Base-by-base conservation (phyloP, 2,329 filamentous ascomycete species). In the Xylariales sp. region DNA sequence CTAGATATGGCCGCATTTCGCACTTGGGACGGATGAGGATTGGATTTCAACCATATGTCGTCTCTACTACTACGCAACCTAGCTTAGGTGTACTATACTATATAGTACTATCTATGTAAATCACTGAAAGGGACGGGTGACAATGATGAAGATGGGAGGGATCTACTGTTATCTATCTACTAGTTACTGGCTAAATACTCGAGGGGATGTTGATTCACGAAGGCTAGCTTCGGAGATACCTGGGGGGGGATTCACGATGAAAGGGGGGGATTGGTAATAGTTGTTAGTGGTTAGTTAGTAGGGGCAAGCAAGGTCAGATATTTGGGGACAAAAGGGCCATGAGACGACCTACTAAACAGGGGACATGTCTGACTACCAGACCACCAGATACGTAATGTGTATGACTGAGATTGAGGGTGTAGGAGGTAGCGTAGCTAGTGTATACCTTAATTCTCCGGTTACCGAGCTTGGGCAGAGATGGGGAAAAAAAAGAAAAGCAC, bases 321-420 rank as follows among this genome's bases (percentile, higher is more conserved):
- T 12, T n/a, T 30, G 55, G 43, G 23, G 41, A 48, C 48, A 61
- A 61, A 52, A 6, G 23, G 23, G 18, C 14, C 14, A 28, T 34
- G n/a, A 30, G 12, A 54, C 59, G 43, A 54, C 28, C 32, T 23
- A 23, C 23, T 23, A 23, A 54, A 41, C 36, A 53, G 23, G 43
- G 16, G 28, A 23, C 16, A 14, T 46, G 36, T 58, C 55, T 58
- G n/a, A 62, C 41, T 55, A 32, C 45, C 45, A 23, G 16, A 10
- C 46, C n/a, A 49, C 36, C 41, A 55, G 59, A 30, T 58, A 58
- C 55, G 30, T 48, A 58, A 58, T 48, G 16, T 58, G 41, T 46
- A 57, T 46, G 41, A 57, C 55, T 46, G 41, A 34, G 36, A 9
- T 8, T 39, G 23, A 23, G 23, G 23, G 23, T 23, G 23, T 23